Conservation (phyloP, 345 rosid genomes). For the Mangifera indica region DNA sequence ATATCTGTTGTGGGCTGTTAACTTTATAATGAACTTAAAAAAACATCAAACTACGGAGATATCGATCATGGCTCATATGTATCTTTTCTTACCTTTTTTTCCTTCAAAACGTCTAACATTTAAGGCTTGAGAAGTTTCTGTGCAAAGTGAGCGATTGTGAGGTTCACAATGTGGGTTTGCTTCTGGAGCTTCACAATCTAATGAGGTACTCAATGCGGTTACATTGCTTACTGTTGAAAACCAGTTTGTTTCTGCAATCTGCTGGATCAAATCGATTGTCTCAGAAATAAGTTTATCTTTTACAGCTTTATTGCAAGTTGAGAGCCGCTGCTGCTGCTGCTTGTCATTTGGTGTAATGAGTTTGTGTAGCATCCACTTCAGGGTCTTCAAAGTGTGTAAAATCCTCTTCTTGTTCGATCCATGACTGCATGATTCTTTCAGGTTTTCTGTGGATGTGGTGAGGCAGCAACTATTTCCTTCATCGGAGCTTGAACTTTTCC, state of each 20-base stretch:
- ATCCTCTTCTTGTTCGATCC: neutral
- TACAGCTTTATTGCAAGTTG: conserved; percentile 19
- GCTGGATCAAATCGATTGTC: conserved; percentile 10
- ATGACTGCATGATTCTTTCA: conserved; percentile 1
- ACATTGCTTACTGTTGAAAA: conserved; percentile 13
- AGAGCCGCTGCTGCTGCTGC: conserved; percentile 12
- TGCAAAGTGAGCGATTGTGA: neutral
- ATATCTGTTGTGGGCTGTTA: conserved; percentile 15
- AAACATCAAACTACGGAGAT: neutral
- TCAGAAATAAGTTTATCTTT: conserved; percentile 21
- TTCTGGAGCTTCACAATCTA: conserved; percentile 1
- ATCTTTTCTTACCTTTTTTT: conserved; percentile 31
- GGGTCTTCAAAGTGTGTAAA: conserved; percentile 12
- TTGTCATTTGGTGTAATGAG: conserved; percentile 12
- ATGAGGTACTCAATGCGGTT: conserved; percentile 14
- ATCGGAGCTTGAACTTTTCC: conserved; percentile 15
- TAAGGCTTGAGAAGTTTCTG: conserved; percentile 14
- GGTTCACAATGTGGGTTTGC: neutral
- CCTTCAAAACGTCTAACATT: conserved; percentile 12
- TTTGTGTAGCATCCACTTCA: conserved; percentile 28
- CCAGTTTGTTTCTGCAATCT: conserved; percentile 17
- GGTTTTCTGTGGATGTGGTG: conserved; percentile 11
- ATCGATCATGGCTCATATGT: neutral
- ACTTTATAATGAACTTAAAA: conserved; percentile 3
- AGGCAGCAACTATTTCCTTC: conserved; percentile 11